Conservation (phyloP, 768 basidiomycete genomes). For the Tremella fuciformis region DNA sequence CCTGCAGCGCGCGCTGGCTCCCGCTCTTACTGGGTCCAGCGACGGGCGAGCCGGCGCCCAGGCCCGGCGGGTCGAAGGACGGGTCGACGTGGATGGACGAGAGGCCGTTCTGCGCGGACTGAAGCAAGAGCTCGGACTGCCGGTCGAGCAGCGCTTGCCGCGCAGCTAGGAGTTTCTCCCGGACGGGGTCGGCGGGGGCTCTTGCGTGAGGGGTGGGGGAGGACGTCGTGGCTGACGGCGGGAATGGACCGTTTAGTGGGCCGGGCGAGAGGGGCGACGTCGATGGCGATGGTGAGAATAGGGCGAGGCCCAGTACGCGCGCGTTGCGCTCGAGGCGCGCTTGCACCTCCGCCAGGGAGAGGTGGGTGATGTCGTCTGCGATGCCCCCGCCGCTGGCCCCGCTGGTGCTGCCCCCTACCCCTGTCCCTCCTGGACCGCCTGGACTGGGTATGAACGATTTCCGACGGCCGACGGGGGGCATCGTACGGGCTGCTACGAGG, state of each 20-base stretch:
- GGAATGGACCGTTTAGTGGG: constrained; percentile 2
- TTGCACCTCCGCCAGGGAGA: constrained; percentile 30
- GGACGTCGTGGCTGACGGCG: constrained; percentile 4
- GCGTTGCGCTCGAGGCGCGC: constrained; percentile 35
- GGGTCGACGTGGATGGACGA: constrained; percentile 3
- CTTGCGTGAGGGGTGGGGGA: background rate
- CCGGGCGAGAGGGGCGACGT: constrained; percentile 8
- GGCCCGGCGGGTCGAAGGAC: background rate
- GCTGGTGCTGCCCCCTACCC: no score
- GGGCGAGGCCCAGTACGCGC: constrained; percentile 18
- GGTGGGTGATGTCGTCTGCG: constrained; percentile 29
- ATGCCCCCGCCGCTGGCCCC: no score
- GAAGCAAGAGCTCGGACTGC: constrained; percentile 32
- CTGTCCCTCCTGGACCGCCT: no score
- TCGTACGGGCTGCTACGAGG: no score
- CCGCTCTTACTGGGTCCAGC: constrained; percentile 1
- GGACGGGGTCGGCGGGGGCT: constrained; percentile 24
- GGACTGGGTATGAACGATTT: no score
- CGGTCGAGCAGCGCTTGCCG: constrained; percentile 26
- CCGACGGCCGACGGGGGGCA: no score
- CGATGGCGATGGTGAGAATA: constrained; percentile 16
- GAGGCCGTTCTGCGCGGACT: constrained; percentile 4
- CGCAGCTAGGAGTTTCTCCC: constrained; percentile 25
- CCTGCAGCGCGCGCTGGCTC: background rate
- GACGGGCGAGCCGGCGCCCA: background rate